A percentile compares a stretch with the other conserved stretches of the same genome.
Evolutionary conservation across 805 yeast genomes (phyloP).

Genomic region (Yarrowia sp.): DNA sequence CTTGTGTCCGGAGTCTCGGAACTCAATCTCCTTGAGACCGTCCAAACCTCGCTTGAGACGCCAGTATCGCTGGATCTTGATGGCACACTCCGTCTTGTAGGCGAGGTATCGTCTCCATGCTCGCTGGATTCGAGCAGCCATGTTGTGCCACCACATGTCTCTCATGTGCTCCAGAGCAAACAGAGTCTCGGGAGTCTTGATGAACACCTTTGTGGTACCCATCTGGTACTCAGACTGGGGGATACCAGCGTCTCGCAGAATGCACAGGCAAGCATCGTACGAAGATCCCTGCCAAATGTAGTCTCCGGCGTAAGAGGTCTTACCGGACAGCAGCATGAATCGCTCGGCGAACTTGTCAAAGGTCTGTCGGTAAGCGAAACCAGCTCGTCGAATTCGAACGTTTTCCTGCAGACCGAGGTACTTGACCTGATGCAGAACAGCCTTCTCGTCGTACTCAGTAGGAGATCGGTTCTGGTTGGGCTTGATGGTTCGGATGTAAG

Average conservation of each 20-base stretch:
- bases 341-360: constrained; percentile 95
- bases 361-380: constrained; percentile 95
- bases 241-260: constrained; percentile 60
- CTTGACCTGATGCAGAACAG: constrained; percentile 92
- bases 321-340: constrained; percentile 80
- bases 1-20: constrained; percentile 79
- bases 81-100: constrained; percentile 83
- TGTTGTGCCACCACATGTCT: constrained; percentile 95
- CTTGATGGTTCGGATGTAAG: constrained; percentile 95
- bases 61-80: constrained; percentile 76
- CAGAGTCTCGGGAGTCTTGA: constrained; percentile 94
- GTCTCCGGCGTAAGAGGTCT: constrained; percentile 90
- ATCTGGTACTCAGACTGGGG: constrained; percentile 82
- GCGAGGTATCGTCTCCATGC: constrained; percentile 88
- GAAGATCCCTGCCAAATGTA: constrained; percentile 63
- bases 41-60: constrained; percentile 60
- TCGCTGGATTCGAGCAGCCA: constrained; percentile 96
- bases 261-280: constrained; percentile 53
- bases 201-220: constrained; percentile 89
- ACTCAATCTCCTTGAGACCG: constrained; percentile 77
- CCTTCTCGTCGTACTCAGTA: constrained; percentile 79
- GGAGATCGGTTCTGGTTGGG: constrained; percentile 94
- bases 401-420: constrained; percentile 95
- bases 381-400: constrained; percentile 96
- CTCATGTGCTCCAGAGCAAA: constrained; percentile 95